Evolutionary conservation across 2,329 filamentous ascomycete species (phyloP), one percentile per base, ranked within the genome.

Genomic region (Corynespora cassiicola): DNA sequence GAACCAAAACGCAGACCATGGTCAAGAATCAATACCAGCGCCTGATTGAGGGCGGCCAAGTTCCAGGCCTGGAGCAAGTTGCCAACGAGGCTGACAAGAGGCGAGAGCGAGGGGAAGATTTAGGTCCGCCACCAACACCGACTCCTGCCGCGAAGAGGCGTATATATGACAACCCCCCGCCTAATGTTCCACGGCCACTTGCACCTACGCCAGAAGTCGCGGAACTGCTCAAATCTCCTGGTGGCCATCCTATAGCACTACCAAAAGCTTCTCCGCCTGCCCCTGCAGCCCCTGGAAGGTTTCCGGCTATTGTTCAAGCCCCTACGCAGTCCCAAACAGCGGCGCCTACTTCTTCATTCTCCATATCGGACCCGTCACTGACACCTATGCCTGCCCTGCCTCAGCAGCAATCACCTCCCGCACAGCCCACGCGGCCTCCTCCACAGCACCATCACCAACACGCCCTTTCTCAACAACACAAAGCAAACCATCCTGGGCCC

Each of bases 1-100:
- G 86, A 32, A 89, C 87, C 4, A 92, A 92, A 70, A 92, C 88
- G 12, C 80, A 86, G 39, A 87, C 87, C n/a, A 94, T 94, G 88
- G 88, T 62, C 34, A 77, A 76, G 56, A 78, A 78, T 56, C 71
- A 77, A 50, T 78, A 74, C 41, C 54, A 71, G 33, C 73, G 75
- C 35, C 64, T 73, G 32, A 61, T 75, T 9, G 72, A 75, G 36
- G 59, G 68, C 20, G 73, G 72, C 7, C 67, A 65, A 25, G 50
- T 59, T 31, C 51, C 54, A 4, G 74, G 75, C 15, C 63, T 77
- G 4, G 64, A 71, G 33, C 56, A 67, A 26, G 51, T 63, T 3
- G 75, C 74, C 2, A 55, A 60, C n/a, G 56, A 67, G 36, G 74
- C 73, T 15, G 70, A 76, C 45, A 43, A 52, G 19, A 63, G 67